phyloP scores from a whole-genome alignment of 2,329 filamentous ascomycete species.

The Microcyclospora tardicrescens region DNA sequence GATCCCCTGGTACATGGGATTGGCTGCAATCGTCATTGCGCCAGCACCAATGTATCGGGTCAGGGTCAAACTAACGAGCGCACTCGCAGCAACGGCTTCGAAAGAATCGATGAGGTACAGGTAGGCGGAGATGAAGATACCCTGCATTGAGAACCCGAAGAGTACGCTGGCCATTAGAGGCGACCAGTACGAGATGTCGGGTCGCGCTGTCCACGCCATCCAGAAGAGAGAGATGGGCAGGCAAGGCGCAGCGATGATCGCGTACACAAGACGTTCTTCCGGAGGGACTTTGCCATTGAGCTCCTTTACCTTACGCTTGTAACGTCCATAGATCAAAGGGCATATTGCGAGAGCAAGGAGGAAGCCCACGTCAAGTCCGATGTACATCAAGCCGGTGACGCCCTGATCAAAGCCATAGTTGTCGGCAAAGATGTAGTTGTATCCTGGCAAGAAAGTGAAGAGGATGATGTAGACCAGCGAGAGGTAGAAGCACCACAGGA shows the following conservation, averaged over 20 bases:
- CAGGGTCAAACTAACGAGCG: slow-evolving; percentile 21
- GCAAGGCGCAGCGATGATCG: slow-evolving; percentile 23
- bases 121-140: slow-evolving; percentile 28
- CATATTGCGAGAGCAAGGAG: slow-evolving; percentile 24
- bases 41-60: slow-evolving; percentile 22
- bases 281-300: slow-evolving; percentile 2
- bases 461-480: slow-evolving; percentile 40
- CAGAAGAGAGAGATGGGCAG: slow-evolving; percentile 43
- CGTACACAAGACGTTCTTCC: slow-evolving; percentile 3
- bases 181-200: slow-evolving; percentile 37
- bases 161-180: no score
- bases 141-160: slow-evolving; percentile 34
- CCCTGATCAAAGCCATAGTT: slow-evolving; percentile 31
- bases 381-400: slow-evolving; percentile 32
- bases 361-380: slow-evolving; percentile 34
- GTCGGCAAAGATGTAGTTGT: slow-evolving; percentile 35
- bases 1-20: no score
- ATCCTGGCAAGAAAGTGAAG: slow-evolving; percentile 43
- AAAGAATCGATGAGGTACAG: slow-evolving; percentile 27
- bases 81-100: slow-evolving; percentile 27
- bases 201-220: slow-evolving; percentile 42
- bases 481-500: slow-evolving; percentile 39
- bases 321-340: slow-evolving; percentile 33
- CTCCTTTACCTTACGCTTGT: slow-evolving; percentile 17
- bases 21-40: slow-evolving; percentile 29